A percentile compares a stretch with the other conserved stretches of the same genome.
Conservation (phyloP, 2,329 filamentous ascomycete genomes). For the Cladosporium cucumerinum region DNA sequence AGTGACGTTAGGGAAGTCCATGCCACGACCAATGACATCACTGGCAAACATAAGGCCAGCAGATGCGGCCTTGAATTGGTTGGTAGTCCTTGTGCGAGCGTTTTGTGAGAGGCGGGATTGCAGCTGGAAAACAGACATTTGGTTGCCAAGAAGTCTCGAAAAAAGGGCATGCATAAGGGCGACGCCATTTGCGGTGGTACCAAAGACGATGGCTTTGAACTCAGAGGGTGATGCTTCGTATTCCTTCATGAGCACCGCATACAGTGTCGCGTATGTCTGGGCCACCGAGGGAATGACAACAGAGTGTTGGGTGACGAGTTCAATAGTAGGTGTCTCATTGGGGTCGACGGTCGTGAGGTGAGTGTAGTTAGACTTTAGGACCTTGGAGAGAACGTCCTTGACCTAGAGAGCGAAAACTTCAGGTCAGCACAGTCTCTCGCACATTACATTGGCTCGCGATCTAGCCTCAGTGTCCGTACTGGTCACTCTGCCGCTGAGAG, state of each 20-base stretch:
- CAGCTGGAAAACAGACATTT: slow-evolving; percentile 41
- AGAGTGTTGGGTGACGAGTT: slow-evolving; percentile 49
- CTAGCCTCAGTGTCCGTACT: background rate
- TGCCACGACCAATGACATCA: slow-evolving; percentile 86
- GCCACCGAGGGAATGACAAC: slow-evolving; percentile 38
- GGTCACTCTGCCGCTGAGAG: background rate
- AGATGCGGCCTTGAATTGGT: slow-evolving; percentile 44
- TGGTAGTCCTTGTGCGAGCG: slow-evolving; percentile 42
- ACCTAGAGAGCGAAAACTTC: slow-evolving; percentile 24
- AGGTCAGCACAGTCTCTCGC: background rate
- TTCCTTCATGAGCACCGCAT: slow-evolving; percentile 46
- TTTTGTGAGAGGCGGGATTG: slow-evolving; percentile 45
- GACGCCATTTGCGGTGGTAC: slow-evolving; percentile 46
- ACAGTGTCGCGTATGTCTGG: slow-evolving; percentile 46
- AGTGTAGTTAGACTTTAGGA: slow-evolving; percentile 43
- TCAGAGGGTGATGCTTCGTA: slow-evolving; percentile 36
- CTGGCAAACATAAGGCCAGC: slow-evolving; percentile 53
- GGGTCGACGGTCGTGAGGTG: slow-evolving; percentile 44
- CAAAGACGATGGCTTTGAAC: slow-evolving; percentile 48
- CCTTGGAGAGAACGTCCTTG: slow-evolving; percentile 43
- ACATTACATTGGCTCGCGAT: background rate
- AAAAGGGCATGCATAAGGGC: slow-evolving; percentile 41
- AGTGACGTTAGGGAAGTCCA: slow-evolving; percentile 97
- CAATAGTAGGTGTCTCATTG: slow-evolving; percentile 46
- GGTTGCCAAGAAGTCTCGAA: slow-evolving; percentile 34